Evolutionary conservation across 2,329 filamentous ascomycete species (phyloP).

Genomic region (Karstenula rhodostoma): DNA sequence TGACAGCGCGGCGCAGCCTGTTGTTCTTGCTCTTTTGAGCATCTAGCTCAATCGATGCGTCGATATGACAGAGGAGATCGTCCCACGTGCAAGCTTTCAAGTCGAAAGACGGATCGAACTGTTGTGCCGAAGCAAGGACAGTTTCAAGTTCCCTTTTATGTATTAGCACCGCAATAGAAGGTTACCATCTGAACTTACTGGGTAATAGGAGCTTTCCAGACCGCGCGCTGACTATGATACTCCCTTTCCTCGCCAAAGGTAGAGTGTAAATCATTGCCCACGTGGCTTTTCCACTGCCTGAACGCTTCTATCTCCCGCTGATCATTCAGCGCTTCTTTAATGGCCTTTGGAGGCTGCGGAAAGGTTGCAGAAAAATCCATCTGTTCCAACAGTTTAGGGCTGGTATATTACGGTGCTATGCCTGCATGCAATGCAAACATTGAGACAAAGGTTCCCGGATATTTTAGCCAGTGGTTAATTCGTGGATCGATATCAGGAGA

Average conservation of each 20-base stretch:
- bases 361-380: neutral
- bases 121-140: conserved; percentile 2
- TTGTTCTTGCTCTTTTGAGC: neutral
- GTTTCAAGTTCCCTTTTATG: neutral
- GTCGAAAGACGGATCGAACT: neutral
- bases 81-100: conserved; percentile 3
- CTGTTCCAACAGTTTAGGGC: no score
- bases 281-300: neutral
- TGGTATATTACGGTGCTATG: no score
- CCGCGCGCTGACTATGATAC: neutral
- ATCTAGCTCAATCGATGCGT: neutral
- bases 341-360: neutral
- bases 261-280: neutral
- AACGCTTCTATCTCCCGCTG: neutral
- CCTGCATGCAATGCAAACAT: no score
- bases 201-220: neutral
- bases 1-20: neutral
- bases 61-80: neutral
- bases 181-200: neutral
- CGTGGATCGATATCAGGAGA: no score
- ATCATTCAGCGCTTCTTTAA: neutral
- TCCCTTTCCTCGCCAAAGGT: neutral
- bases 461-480: no score
- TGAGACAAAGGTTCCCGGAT: no score
- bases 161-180: neutral